phyloP scores from a whole-genome alignment of 768 basidiomycete species.

The Tricholoma saponaceum region DNA sequence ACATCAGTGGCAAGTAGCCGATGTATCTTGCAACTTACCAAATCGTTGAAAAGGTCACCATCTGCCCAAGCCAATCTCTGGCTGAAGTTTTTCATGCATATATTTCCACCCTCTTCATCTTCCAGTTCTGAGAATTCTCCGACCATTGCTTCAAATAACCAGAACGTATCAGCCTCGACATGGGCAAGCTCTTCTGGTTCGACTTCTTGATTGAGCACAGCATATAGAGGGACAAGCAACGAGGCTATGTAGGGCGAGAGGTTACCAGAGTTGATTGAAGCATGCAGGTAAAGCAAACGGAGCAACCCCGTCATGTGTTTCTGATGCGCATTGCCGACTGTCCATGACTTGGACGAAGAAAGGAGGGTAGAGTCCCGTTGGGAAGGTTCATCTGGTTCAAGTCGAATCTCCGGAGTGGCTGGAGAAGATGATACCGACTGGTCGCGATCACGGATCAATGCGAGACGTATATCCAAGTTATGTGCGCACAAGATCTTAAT shows the following conservation, averaged over 20 bases:
- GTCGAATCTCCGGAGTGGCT: constrained; percentile 32
- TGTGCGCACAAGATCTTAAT: constrained; percentile 46
- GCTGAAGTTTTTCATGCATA: constrained; percentile 63
- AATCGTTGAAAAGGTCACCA: constrained; percentile 48
- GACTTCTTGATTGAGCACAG: constrained; percentile 55
- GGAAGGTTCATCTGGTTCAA: constrained; percentile 24
- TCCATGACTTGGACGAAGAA: constrained; percentile 26
- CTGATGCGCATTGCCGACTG: constrained; percentile 46
- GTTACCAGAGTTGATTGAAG: constrained; percentile 66
- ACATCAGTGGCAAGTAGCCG: constrained; percentile 4
- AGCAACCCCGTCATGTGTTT: constrained; percentile 61
- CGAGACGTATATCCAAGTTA: constrained; percentile 52
- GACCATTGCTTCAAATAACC: constrained; percentile 73
- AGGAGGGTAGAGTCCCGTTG: constrained; percentile 36
- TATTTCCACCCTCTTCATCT: constrained; percentile 55
- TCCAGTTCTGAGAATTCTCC: constrained; percentile 74
- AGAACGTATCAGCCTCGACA: constrained; percentile 78
- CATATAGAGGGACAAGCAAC: constrained; percentile 66
- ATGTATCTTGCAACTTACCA: constrained; percentile 40
- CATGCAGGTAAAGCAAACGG: constrained; percentile 70
- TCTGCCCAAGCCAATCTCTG: constrained; percentile 62
- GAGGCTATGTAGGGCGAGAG: constrained; percentile 66
- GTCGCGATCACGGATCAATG: constrained; percentile 32
- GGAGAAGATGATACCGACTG: constrained; percentile 32
- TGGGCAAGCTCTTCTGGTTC: constrained; percentile 59